Conservation (phyloP, 2,329 filamentous ascomycete genomes). For the Alternaria conjuncta region DNA sequence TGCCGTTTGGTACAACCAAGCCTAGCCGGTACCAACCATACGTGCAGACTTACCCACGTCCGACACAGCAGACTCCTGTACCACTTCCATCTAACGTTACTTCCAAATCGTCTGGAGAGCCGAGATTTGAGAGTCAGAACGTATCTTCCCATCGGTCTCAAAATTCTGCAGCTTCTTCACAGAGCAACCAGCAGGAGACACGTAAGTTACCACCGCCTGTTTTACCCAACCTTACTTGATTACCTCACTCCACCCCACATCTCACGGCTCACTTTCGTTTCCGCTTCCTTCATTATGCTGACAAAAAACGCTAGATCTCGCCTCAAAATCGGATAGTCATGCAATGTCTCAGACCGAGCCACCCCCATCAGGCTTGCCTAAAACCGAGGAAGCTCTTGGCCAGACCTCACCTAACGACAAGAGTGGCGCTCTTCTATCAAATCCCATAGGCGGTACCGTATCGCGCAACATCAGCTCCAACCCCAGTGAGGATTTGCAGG, state of each 20-base stretch:
- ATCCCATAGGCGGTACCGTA: not conserved
- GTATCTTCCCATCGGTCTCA: not conserved
- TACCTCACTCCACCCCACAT: not conserved
- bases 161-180: not conserved
- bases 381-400: not conserved
- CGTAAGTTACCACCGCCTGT: not conserved
- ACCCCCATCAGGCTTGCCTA: not conserved
- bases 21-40: not conserved
- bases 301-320: not conserved
- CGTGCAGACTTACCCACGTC: not conserved
- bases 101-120: not conserved
- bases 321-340: not conserved
- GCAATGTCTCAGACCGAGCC: not conserved
- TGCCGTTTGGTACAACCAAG: conserved; percentile 3
- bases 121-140: not conserved
- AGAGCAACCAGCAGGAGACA: not conserved
- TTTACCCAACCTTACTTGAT: not conserved
- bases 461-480: not conserved
- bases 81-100: not conserved
- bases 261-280: not conserved
- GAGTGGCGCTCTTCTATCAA: not conserved
- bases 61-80: conserved; percentile 1
- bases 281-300: not conserved
- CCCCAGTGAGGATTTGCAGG: not conserved
- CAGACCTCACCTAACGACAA: not conserved